Conservation (phyloP, 768 basidiomycete species). For the Hemileccinum rubropunctum region DNA sequence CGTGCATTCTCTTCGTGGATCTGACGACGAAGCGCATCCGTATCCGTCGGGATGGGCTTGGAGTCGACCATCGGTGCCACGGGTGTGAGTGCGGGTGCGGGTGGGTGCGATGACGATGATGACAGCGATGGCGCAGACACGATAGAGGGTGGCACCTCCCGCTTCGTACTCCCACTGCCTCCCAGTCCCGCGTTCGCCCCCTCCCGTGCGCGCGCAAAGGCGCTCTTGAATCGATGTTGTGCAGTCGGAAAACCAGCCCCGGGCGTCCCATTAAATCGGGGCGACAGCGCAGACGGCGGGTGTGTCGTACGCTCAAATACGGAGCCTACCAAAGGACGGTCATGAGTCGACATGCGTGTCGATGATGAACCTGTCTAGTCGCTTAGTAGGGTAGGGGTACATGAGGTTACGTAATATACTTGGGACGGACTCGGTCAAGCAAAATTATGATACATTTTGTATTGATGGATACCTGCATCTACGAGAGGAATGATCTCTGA, state of each 20-base stretch:
- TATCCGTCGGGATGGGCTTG: slow-evolving; percentile 21
- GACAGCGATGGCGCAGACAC: slow-evolving; percentile 21
- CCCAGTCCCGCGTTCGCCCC: no score
- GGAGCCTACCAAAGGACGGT: slow-evolving; percentile 40
- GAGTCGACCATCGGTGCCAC: background rate
- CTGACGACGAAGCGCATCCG: slow-evolving; percentile 46
- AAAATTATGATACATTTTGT: no score
- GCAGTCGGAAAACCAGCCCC: slow-evolving; percentile 60
- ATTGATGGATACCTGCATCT: no score
- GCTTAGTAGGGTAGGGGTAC: no score
- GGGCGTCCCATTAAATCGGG: slow-evolving; percentile 16
- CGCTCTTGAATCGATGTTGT: slow-evolving; percentile 62
- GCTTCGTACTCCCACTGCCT: slow-evolving; percentile 15
- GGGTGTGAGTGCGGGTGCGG: slow-evolving; percentile 34
- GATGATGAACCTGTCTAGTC: no score
- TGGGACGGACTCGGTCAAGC: no score
- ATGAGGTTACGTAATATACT: no score
- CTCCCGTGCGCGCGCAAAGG: slow-evolving; percentile 50
- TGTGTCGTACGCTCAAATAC: slow-evolving; percentile 42
- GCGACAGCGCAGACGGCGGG: slow-evolving; percentile 22
- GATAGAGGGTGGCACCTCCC: slow-evolving; percentile 20
- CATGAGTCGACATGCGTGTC: slow-evolving; percentile 20
- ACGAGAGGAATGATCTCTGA: no score
- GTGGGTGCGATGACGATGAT: background rate
- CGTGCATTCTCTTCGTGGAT: slow-evolving; percentile 66